These are phyloP conservation scores for Podospora sp. DNA, from an alignment of 495 filamentous ascomycete species.

Conservation along the genomic window DNA sequence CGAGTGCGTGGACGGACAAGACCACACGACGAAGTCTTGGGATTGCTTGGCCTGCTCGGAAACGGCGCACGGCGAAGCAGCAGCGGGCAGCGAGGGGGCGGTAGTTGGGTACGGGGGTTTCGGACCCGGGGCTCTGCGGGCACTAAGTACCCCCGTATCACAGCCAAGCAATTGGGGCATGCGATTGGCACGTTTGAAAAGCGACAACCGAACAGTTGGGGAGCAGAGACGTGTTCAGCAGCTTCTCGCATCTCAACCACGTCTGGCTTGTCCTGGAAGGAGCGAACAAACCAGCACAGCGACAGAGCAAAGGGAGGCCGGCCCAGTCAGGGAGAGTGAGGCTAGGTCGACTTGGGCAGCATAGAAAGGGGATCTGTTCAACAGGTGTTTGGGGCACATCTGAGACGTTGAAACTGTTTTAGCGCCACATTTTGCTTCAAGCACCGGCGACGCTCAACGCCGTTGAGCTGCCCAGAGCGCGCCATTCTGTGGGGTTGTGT, in stretches of 20 bases:
- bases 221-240: not conserved
- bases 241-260: not conserved
- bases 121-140: not conserved
- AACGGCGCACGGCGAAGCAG: constrained; percentile 12
- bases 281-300: not conserved
- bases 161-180: constrained; percentile 19
- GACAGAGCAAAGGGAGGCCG: not conserved
- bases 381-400: constrained; percentile 25
- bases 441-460: constrained; percentile 15
- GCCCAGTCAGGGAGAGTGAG: not conserved
- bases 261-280: not conserved
- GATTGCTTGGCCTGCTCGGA: constrained; percentile 18
- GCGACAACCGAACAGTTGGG: not conserved
- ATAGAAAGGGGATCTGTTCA: constrained; percentile 12
- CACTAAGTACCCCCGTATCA: constrained; percentile 19
- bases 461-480: not conserved
- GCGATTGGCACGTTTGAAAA: constrained; percentile 13
- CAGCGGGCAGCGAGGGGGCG: constrained; percentile 10
- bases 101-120: constrained; percentile 15
- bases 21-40: constrained; percentile 14
- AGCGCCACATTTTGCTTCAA: constrained; percentile 32
- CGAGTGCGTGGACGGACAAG: constrained; percentile 2
- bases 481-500: constrained; percentile 10
- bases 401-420: constrained; percentile 37
- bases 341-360: not conserved